Evolutionary conservation across 1,284 basidiomycete species (phyloP), one percentile per base, ranked within the genome.

Genomic region (Agroathelia rolfsii): DNA sequence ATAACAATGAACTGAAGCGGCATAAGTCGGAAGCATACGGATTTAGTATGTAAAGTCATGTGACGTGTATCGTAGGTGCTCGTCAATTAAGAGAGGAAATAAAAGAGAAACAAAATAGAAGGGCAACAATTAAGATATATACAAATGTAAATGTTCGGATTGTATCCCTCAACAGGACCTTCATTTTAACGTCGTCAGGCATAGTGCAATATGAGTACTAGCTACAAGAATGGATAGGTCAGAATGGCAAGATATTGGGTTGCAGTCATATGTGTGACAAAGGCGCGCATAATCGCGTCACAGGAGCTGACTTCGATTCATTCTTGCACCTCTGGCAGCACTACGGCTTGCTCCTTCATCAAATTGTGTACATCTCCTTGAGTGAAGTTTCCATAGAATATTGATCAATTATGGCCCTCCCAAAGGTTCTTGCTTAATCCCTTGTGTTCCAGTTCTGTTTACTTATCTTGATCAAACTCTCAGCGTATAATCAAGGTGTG

Each of bases 401-500:
- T 21, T 29, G 16, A 40, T 48, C n/a, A 6, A 14, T 12, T 31
- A 57, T 57, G 51, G 34, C 55, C 24, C 30, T 53, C 3, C 52
- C 51, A 19, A 53, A 53, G 50, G 51, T 46, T 27, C 30, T 42
- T 12, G 4, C 15, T 5, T 24, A 24, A 8, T 24, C 8, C n/a
- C 9, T 24, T 9, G 22, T 55, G 37, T 55, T 17, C 25, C 7
- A 19, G 3, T 24, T 27, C 36, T 29, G 8, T 8, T 40, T 34
- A 19, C 14, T 28, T 41, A 52, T 56, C 47, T 32, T n/a, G n/a
- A n/a, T n/a, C n/a, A n/a, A n/a, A n/a, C n/a, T 45, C 35, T 32
- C 41, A 73, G 66, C 62, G 69, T 34, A 72, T 72, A 55, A 72
- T 72, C 56, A 72, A 72, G 65, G 69, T 72, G 34, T 35, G 56